Base-by-base conservation (phyloP, 2,329 filamentous ascomycete genomes). In the Aspergillus versicolor region DNA sequence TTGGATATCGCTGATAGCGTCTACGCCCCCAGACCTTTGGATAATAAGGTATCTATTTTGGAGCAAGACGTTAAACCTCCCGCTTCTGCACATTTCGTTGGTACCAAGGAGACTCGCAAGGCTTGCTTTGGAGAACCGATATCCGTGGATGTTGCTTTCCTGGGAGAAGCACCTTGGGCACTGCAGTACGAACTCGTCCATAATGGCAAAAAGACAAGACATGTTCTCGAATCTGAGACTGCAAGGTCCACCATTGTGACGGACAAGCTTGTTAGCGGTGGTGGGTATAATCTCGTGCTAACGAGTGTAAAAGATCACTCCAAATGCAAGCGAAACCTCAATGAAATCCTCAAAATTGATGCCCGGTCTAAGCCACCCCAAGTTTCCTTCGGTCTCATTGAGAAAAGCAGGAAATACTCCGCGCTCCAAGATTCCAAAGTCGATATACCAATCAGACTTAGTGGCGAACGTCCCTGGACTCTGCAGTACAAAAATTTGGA, bases 11-110 rank as follows among this genome's bases (percentile, higher is more conserved):
- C 87, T 61, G 95, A 99, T 73, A 81, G 82, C 45, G 88, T 97
- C 32, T 99, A 99, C 75, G 83, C 82, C 32, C 81, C 82, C 2
- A 81, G 88, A 50, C 79, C 81, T 24, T 75, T 95, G 21, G 81
- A 80, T 27, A 84, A 88, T 40, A 76, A 83, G 12, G 81, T 83
- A 49, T 82, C 88, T 60, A 75, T 84, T 9, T 77, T 97, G 41
- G 88, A 95, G 73, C 93, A 97, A 73, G 88, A 91, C 66, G 93
- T 99, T 64, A 96, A 95, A 73, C 94, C 94, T 9, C 90, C 92
- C 4, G 93, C 94, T 6, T 90, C 89, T 9, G 93, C 93, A 22
- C 76, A 77, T 32, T 85, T 88, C 60, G 81, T 92, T 54, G 81
- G 84, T 43, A 77, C 82, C 24, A 78, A 80, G 7, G 77, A 81